Evolutionary conservation across 306 rosid species (phyloP), one percentile per base, ranked within the genome.

Genomic region (Cicer pinnatifidum): DNA sequence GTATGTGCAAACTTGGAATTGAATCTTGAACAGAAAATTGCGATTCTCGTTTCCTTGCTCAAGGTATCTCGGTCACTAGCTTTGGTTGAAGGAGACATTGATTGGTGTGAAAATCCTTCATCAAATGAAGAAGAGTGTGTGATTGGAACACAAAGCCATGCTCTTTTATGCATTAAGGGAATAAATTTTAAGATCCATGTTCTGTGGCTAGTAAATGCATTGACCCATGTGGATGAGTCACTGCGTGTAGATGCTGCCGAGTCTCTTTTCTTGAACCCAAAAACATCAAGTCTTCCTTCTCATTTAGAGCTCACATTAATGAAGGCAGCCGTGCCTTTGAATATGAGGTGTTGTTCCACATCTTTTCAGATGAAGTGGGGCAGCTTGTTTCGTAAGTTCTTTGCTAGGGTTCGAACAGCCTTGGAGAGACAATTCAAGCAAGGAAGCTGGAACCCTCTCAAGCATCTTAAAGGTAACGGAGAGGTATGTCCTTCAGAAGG

Each of bases 311-410:
- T 94, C 61, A 82, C 88, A 71, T 76, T 94, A 73, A 73, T 91
- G 87, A 91, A 83, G 88, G 94, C 88, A 78, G 96, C 93, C 8
- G 88, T 94, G 75, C 97, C 99, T 69, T 72, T 91, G 83, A 94
- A 91, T 86, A 94, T 94, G 99, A 87, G 99, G 80, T 91, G 92
- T 77, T 87, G 91, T 87, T 91, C 92, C 71, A 87, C 99, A 59
- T 89, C 95, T 84, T 94, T 94, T 79, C 99, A 94, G 82, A 94
- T 94, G 99, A 94, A 94, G 83, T 94, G 99, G 99, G 72, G 84
- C 76, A 91, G 96, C 93, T 82, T 94, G 85, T 91, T 94, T 66
- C 88, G 96, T 44, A 94, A 89, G 83, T 91, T 94, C 72, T 94
- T 94, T 75, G 71, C 96, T 70, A 90, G 99, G 80, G 99, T 89